A percentile compares a stretch with the other conserved stretches of the same genome.
phyloP scores from a whole-genome alignment of 2,329 filamentous ascomycete species.

The Alternaria rosae region DNA sequence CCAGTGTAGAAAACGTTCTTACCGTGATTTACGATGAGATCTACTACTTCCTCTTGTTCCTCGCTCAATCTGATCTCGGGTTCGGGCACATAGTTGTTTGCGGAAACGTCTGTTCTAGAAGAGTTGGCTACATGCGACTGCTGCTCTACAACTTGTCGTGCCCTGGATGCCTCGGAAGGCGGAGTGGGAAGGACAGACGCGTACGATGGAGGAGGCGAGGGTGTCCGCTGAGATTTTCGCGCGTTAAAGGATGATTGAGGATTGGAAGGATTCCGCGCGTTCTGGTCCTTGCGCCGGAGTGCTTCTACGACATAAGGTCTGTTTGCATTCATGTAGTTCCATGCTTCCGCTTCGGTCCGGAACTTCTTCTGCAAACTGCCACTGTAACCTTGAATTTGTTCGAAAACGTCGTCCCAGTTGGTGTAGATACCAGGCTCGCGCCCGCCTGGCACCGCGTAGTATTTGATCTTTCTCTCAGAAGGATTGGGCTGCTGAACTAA shows the following conservation, averaged over 20 bases:
- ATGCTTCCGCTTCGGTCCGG: conserved; percentile 68
- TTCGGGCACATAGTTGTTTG: neutral
- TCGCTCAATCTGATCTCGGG: conserved; percentile 49
- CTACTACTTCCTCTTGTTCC: conserved; percentile 60
- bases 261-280: neutral
- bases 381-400: conserved; percentile 76
- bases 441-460: conserved; percentile 67
- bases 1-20: conserved; percentile 71
- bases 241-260: neutral
- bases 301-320: conserved; percentile 23
- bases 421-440: conserved; percentile 67
- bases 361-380: conserved; percentile 58
- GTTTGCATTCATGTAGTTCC: conserved; percentile 70
- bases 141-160: neutral
- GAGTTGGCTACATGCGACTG: neutral
- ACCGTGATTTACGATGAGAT: conserved; percentile 58
- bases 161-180: neutral
- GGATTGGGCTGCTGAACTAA: conserved; percentile 68
- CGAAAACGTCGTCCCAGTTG: conserved; percentile 71
- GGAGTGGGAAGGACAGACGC: neutral
- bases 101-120: neutral
- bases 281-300: neutral
- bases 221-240: neutral
- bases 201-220: neutral
- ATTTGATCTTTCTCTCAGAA: conserved; percentile 55